Evolutionary conservation across 139 green algal species (phyloP).

Genomic region (Chlamydomonas sphaeroides): DNA sequence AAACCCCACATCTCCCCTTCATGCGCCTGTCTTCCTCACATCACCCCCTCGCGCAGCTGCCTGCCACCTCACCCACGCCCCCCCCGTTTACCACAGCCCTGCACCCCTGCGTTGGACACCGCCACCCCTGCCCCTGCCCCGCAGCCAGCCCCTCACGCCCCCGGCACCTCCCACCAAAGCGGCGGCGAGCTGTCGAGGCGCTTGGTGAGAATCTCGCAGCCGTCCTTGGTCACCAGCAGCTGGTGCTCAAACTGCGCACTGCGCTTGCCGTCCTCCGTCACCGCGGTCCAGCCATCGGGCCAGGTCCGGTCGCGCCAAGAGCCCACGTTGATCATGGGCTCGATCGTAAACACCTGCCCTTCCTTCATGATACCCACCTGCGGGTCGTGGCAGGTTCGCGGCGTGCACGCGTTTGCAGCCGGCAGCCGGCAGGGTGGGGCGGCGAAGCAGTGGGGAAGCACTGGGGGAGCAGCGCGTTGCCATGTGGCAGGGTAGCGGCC

Average conservation of each 20-base stretch:
- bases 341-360: conserved; percentile 94
- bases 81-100: too few relatives aligned
- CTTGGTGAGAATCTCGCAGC: conserved; percentile 85
- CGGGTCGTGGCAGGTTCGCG: too few relatives aligned
- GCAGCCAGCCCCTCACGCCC: not conserved
- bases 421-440: too few relatives aligned
- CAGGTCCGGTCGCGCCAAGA: conserved; percentile 85
- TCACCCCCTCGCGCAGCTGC: too few relatives aligned
- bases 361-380: conserved; percentile 47
- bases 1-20: too few relatives aligned
- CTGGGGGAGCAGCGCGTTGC: too few relatives aligned
- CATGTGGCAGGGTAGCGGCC: too few relatives aligned
- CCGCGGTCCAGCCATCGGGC: conserved; percentile 97
- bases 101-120: not conserved
- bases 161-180: conserved; percentile 78
- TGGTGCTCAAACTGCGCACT: conserved; percentile 98
- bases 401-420: too few relatives aligned
- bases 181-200: conserved; percentile 79
- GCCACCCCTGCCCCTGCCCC: not conserved
- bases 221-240: conserved; percentile 85
- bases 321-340: conserved; percentile 94
- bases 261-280: conserved; percentile 88
- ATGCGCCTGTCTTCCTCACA: too few relatives aligned
- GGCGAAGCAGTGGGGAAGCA: too few relatives aligned
- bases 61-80: too few relatives aligned